A percentile compares a stretch with the other conserved stretches of the same genome.
Evolutionary conservation across 2,329 filamentous ascomycete species (phyloP).

Genomic region (Chaetomiaceae sp.): DNA sequence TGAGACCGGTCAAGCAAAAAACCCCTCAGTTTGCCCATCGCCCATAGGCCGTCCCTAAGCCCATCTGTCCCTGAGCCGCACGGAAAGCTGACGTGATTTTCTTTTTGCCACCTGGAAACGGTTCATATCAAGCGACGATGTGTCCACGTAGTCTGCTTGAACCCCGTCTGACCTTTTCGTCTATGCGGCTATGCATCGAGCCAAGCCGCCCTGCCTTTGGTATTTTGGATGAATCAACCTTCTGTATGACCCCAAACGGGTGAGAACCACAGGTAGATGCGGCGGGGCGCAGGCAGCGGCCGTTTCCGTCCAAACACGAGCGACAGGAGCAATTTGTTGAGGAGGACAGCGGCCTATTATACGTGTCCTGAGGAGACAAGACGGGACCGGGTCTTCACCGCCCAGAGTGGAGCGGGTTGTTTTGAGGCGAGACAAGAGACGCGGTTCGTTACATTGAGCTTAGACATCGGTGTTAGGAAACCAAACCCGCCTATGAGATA

Average conservation of each 20-base stretch:
- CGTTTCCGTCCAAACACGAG: slow-evolving; percentile 4
- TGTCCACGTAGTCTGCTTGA: slow-evolving; percentile 9
- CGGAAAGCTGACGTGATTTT: slow-evolving; percentile 7
- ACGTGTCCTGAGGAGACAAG: slow-evolving; percentile 5
- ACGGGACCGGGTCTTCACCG: slow-evolving; percentile 4
- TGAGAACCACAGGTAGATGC: slow-evolving; percentile 3
- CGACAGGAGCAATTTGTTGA: neutral
- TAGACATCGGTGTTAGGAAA: too few relatives aligned
- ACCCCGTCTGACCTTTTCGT: neutral
- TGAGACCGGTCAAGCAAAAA: neutral
- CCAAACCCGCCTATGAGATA: neutral
- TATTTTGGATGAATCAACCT: neutral
- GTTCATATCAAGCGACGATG: slow-evolving; percentile 1
- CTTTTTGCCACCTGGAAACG: slow-evolving; percentile 3
- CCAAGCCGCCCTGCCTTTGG: neutral
- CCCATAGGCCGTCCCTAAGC: neutral
- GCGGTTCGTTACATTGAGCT: neutral
- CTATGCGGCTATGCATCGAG: slow-evolving; percentile 10
- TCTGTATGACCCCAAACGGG: neutral
- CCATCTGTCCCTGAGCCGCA: slow-evolving; percentile 3
- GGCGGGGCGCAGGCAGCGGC: slow-evolving; percentile 9
- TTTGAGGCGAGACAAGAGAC: neutral
- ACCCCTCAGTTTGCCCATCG: slow-evolving; percentile 1
- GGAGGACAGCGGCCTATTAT: slow-evolving; percentile 7
- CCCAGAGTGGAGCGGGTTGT: neutral